Evolutionary conservation across 169 alveolate genomes (phyloP), one percentile per base, ranked within the genome.

Genomic region (Fabrea salina): DNA sequence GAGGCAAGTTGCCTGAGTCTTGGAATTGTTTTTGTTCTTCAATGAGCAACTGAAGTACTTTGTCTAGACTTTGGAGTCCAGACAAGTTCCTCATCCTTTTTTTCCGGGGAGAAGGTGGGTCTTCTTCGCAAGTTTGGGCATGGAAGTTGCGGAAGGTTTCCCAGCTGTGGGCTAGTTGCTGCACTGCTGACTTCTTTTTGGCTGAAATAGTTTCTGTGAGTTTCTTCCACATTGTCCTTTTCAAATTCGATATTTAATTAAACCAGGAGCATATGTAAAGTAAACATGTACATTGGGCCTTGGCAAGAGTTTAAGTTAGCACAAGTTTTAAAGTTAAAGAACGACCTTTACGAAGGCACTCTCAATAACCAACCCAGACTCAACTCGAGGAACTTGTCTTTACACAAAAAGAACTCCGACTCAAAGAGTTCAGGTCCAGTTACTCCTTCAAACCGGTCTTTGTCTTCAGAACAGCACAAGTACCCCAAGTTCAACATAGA

Each of bases 251-350:
- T n/a, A n/a, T n/a, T n/a, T n/a, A n/a, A n/a, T n/a, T n/a, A n/a
- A n/a, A n/a, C n/a, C n/a, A n/a, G n/a, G n/a, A n/a, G n/a, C n/a
- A n/a, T n/a, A n/a, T n/a, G n/a, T n/a, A n/a, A n/a, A n/a, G n/a
- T n/a, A 47, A 61, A 61, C 39, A 67, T 67, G 78, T 67, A 67
- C 27, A 67, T 67, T 33, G 78, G 78, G 40, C 78, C 78, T 41
- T 67, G 78, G 78, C 78, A 67, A 43, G 78, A 67, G 44, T 67
- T 22, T 27, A 67, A 67, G 27, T 43, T 67, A 43, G 78, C 78
- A 19, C 56, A 67, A 43, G 78, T 67, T 41, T 2, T 67, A 2
- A 67, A 67, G 61, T 30, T 67, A n/a, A 37, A 44, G 30, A 41
- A 67, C 13, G 78, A 67, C 64, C 7, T 67, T 40, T 37, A 67